Evolutionary conservation across 164 flowering plant genomes (phyloP), one percentile per base, ranked within the genome.

Genomic region (Dillenia suffruticosa): DNA sequence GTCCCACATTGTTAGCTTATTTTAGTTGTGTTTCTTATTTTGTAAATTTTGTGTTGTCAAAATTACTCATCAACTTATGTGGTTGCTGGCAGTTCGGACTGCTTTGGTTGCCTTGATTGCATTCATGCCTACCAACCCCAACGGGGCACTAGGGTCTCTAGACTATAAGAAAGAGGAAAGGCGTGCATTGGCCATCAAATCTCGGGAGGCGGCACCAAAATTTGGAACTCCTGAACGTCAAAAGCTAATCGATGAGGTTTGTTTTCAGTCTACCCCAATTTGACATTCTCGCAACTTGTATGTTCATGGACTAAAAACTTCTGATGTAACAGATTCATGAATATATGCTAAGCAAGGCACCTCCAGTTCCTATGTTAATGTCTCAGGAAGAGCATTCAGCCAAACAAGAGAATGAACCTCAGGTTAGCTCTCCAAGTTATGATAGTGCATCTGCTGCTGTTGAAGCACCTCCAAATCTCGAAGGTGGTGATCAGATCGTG

Each of bases 41-140:
- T 32, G 6, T 32, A 32, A 32, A 32, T 32, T 32, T 32, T 32
- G 7, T 32, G 40, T 32, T 32, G 40, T 32, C 40, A 32, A 32
- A 32, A 32, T 32, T 4, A 32, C 40, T 32, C 40, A 9, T 44
- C 49, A 51, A 44, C 66, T 67, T 40, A 64, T 56, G 5, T 47
- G 15, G 19, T n/a, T 59, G 9, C 26, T 70, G 53, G 71, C 89
- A 94, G 99, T 94, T 43, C 81, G 99, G 19, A 91, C 99, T 60
- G 99, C 99, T 43, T 73, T 94, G 58, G 96, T 89, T 43, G 99
- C 99, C 26, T 75, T 94, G 13, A 91, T 94, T 77, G 99, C 99
- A 51, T 94, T 94, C 80, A 91, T 94, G 99, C 99, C 99, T 22
- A 94, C 97, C 64, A 78, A 68, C 69, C 97, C 99, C 47, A 82